Percentiles rank a stretch among this genome's conserved stretches.
Conservation (phyloP, 2,329 filamentous ascomycete genomes). For the Aureobasidium melanogenum region DNA sequence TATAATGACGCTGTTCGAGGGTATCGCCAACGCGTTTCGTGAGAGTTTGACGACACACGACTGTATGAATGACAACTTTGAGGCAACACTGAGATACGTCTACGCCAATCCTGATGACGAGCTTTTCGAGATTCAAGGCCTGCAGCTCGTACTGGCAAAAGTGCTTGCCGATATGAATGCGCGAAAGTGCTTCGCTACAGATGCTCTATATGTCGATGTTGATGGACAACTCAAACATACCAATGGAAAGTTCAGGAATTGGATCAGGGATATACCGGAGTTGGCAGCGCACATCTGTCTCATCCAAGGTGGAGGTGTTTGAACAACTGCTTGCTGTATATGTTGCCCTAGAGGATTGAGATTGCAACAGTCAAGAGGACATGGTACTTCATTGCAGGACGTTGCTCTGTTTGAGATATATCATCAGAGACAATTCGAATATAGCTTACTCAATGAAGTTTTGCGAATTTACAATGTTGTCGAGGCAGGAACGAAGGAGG, state of each 20-base stretch:
- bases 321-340: no score
- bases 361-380: no score
- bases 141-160: neutral
- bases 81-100: neutral
- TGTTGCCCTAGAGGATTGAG: no score
- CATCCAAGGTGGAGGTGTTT: neutral
- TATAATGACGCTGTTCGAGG: neutral
- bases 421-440: no score
- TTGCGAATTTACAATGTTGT: neutral
- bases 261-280: neutral
- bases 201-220: neutral
- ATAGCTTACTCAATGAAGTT: no score
- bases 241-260: neutral
- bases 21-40: neutral
- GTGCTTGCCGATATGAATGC: neutral
- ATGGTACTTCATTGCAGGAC: no score
- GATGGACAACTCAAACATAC: neutral
- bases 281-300: neutral
- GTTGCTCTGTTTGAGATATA: no score
- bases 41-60: neutral
- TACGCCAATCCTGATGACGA: neutral
- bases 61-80: neutral
- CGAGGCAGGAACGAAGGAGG: neutral
- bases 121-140: neutral
- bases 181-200: neutral